These are phyloP conservation scores for Pleurotus sapidus DNA, from an alignment of 768 basidiomycete genomes.

Conservation along the genomic window DNA sequence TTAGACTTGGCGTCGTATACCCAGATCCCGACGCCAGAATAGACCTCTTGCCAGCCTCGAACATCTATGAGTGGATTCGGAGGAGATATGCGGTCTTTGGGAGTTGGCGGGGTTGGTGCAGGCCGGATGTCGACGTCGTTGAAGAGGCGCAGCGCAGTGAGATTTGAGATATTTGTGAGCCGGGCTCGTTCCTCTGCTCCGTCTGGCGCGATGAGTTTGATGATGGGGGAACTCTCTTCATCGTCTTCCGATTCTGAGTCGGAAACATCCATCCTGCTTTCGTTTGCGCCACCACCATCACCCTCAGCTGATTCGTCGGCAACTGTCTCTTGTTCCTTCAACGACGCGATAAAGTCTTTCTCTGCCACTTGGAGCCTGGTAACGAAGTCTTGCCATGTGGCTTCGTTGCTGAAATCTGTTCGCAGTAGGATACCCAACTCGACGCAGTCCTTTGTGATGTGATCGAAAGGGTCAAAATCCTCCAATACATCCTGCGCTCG, in stretches of 20 bases:
- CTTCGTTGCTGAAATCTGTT: conserved; percentile 68
- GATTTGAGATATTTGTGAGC: conserved; percentile 56
- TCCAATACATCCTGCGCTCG: conserved; percentile 18
- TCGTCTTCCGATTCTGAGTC: conserved; percentile 29
- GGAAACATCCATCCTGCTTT: conserved; percentile 23
- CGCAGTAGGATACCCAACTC: conserved; percentile 67
- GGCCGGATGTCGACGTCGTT: conserved; percentile 68
- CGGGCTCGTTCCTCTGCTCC: conserved; percentile 34
- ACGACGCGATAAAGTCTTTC: conserved; percentile 42
- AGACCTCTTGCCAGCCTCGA: conserved; percentile 71
- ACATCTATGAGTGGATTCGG: conserved; percentile 60
- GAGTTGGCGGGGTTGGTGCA: conserved; percentile 45
- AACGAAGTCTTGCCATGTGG: conserved; percentile 59
- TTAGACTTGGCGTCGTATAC: conserved; percentile 72
- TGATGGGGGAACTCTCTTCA: conserved; percentile 29
- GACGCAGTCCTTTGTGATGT: conserved; percentile 36
- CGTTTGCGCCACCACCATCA: conserved; percentile 23
- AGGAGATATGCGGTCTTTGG: conserved; percentile 41
- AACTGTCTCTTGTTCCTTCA: conserved; percentile 18
- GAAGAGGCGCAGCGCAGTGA: conserved; percentile 63
- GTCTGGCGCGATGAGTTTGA: conserved; percentile 51
- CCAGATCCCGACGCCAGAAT: conserved; percentile 68
- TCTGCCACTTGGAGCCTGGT: conserved; percentile 51
- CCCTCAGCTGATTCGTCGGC: conserved; percentile 13
- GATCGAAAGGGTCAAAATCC: conserved; percentile 59